Evolutionary conservation across 768 basidiomycete species (phyloP), one percentile per base, ranked within the genome.

Genomic region (Saitozyma podzolica): DNA sequence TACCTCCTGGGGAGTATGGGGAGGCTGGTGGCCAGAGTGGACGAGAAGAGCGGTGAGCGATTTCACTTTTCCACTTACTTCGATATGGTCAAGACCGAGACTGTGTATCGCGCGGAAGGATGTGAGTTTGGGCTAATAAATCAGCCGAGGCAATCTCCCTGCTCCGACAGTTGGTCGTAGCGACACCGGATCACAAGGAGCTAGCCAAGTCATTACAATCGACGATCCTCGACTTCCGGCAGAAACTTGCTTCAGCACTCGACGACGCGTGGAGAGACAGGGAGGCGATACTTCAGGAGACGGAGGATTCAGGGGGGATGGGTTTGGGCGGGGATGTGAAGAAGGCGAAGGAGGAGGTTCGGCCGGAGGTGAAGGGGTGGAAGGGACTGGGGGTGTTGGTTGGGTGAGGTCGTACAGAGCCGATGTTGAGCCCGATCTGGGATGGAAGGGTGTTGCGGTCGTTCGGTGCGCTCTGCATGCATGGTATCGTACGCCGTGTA

Each of bases 1-100:
- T 97, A 98, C 71, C 84, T 98, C 6, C 84, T 99, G 47, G 87
- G 84, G 59, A 93, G 91, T 3, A 80, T 95, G 62, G 84, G 85
- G 7, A 92, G 96, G 73, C 83, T 96, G 3, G 85, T 86, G 16
- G 82, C 81, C 11, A 81, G 88, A 47, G 87, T 91, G 71, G 81
- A 82, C 51, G 80, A 82, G 7, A 84, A 85, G 17, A 88, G 86
- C 81, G 84, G 91, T 91, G 71, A 50, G 83, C 68, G 17, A 9
- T 11, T n/a, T 4, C 37, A 56, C 10, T 40, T 56, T 29, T 29
- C 29, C 29, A 29, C 29, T 29, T 29, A 29, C 29, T 29, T 29
- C 5, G 29, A 29, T 29, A 29, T 29, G 29, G 29, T 29, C 29
- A 29, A 29, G 29, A 29, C 29, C 29, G 29, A 5, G 29, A 29